These are phyloP conservation scores for Aegilops bicornis DNA, from an alignment of 176 grass and related monocot species.

Conservation along the genomic window DNA sequence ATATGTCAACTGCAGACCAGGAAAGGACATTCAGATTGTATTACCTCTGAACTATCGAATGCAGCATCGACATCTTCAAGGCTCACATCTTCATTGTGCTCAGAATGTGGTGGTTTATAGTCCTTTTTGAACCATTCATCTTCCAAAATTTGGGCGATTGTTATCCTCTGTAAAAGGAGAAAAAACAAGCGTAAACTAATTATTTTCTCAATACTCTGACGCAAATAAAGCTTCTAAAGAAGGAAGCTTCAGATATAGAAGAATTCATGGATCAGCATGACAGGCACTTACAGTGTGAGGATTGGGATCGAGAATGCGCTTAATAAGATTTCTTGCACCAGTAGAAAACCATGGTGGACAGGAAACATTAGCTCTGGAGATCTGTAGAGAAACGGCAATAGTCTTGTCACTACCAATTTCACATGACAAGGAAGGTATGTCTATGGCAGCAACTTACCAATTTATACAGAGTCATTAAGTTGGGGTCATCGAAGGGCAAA, in stretches of 20 bases:
- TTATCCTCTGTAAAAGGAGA: conserved; percentile 64
- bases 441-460: conserved; percentile 47
- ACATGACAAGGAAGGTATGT: background rate
- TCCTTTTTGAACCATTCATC: conserved; percentile 97
- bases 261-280: background rate
- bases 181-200: background rate
- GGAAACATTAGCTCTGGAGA: conserved; percentile 61
- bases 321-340: conserved; percentile 77
- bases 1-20: background rate
- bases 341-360: conserved; percentile 75
- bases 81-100: conserved; percentile 71
- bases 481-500: conserved; percentile 87
- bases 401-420: background rate
- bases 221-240: background rate
- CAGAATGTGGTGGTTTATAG: conserved; percentile 80
- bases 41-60: conserved; percentile 86
- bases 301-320: conserved; percentile 91
- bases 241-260: background rate
- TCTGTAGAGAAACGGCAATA: conserved; percentile 46
- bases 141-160: conserved; percentile 84
- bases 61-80: conserved; percentile 88
- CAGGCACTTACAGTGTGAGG: conserved; percentile 60
- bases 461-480: conserved; percentile 65
- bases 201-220: background rate
- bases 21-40: background rate